Evolutionary conservation across 2,329 filamentous ascomycete species (phyloP), one percentile per base, ranked within the genome.

Genomic region (Septoria linicola): DNA sequence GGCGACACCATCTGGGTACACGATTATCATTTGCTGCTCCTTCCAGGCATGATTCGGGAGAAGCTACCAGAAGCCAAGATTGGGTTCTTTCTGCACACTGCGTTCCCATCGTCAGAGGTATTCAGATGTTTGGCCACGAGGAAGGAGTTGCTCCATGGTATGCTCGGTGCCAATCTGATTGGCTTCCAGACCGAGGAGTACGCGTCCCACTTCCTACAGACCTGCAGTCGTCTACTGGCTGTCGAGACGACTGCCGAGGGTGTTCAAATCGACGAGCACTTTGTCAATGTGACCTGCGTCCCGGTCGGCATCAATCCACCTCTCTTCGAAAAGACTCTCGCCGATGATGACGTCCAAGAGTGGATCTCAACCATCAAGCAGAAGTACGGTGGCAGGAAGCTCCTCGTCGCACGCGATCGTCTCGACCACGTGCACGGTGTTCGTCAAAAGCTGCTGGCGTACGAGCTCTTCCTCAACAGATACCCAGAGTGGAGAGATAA

Each of bases 121-220:
- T 97, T 97, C 73, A 83, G 92, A 41, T 97, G 92, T 68, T 74
- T 97, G 17, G 88, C 92, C 2, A 85, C 89, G 8, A 87, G 92
- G 52, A 91, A 87, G 60, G 82, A 96, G 70, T 80, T 97, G 8
- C 80, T 97, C 1, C 87, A 96, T 62, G 92, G 93, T 49, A 92
- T 97, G 77, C 81, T 97, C 0, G 92, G 92, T 8, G 89, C 93
- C 49, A 95, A 96, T 62, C 76, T 97, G 10, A 82, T 97, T 56
- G 91, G 89, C 1, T 97, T 97, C 72, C 92, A 97, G 72, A 95
- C 90, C 19, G 83, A 86, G 49, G 92, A 97, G 70, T 97, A 97
- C 66, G 87, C 88, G 3, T 84, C 92, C 11, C 93, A 97, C 72
- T 97, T 97, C 70, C 76, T 96, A 42, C 91, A 96, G 71, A 97